Percentiles rank a stretch among this genome's conserved stretches.
Evolutionary conservation across 257 asterid species (phyloP).

Genomic region (Echites panduratus): DNA sequence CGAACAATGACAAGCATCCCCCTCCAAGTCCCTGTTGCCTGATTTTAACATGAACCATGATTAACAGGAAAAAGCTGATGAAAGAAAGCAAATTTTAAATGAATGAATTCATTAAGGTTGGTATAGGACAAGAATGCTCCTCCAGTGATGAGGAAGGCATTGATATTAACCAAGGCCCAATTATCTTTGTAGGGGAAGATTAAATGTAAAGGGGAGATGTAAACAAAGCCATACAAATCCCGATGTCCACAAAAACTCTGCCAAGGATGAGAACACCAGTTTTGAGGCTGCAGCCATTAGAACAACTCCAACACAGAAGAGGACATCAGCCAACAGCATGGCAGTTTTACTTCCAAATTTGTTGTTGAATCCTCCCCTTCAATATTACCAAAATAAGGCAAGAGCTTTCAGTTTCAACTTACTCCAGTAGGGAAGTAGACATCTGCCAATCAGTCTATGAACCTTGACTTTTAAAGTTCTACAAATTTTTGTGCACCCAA

Average conservation of each 20-base stretch:
- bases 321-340: constrained; percentile 33
- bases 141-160: constrained; percentile 40
- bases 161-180: constrained; percentile 47
- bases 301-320: constrained; percentile 38
- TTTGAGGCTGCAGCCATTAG: constrained; percentile 35
- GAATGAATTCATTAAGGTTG: constrained; percentile 20
- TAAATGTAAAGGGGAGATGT: constrained; percentile 43
- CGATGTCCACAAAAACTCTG: constrained; percentile 38
- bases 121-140: constrained; percentile 44
- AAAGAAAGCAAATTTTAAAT: neutral
- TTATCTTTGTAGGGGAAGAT: constrained; percentile 40
- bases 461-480: neutral
- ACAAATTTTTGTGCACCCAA: neutral
- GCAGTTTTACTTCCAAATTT: constrained; percentile 29
- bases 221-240: constrained; percentile 47
- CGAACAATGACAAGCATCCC: constrained; percentile 91
- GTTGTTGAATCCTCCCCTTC: constrained; percentile 43
- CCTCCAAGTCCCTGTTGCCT: constrained; percentile 69
- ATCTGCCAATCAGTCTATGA: too few relatives aligned
- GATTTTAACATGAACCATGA: neutral
- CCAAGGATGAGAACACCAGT: constrained; percentile 31
- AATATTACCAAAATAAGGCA: too few relatives aligned
- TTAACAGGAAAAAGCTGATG: neutral
- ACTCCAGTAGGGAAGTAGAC: too few relatives aligned
- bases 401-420: too few relatives aligned